Base-by-base conservation (phyloP, 148 eudicot species). In the Simmondsia chinensis region DNA sequence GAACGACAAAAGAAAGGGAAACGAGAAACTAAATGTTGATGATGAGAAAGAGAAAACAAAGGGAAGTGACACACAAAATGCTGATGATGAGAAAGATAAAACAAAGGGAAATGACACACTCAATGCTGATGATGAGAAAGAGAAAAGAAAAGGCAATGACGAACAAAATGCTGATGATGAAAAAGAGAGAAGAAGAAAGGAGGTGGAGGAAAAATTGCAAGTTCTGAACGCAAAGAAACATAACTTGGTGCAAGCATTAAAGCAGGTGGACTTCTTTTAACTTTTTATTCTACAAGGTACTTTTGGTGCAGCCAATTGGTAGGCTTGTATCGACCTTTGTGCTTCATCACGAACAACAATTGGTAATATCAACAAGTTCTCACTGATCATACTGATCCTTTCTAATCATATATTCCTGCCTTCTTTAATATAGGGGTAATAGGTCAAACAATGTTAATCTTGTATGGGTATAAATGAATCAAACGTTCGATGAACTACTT, bases 191-290 rank as follows among this genome's bases (percentile, higher is more conserved):
- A 78, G 81, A 46, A 79, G 54, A 63, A 75, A 55, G 46, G 96
- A 82, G 67, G 71, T 93, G 14, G 82, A 79, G 67, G 96, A 82
- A 50, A 82, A 71, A 57, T 43, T 93, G 66, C 69, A 70, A 49
- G 49, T 77, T 49, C 33, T 86, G 52, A 82, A 75, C 39, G 85
- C 56, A 47, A 86, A 75, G 73, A 86, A 91, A 54, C 96, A 91
- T 53, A 70, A 62, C 55, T 64, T 86, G 49, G 99, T 91, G 15
- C 81, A 93, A 69, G 75, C 75, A 41, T 80, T 93, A 21, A 93
- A 82, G 63, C 99, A 82, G 83, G 99, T 86, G 49, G 17, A 17
- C 20, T 30, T 33, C 18, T 22, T 28, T 29, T 34, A 5, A 26
- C 43, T 3, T 23, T 12, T 5, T 28, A 5, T 31, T 15, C 31